Evolutionary conservation across 108 stramenopile species (phyloP), one percentile per base, ranked within the genome.

Genomic region (Cyclotella atomus): DNA sequence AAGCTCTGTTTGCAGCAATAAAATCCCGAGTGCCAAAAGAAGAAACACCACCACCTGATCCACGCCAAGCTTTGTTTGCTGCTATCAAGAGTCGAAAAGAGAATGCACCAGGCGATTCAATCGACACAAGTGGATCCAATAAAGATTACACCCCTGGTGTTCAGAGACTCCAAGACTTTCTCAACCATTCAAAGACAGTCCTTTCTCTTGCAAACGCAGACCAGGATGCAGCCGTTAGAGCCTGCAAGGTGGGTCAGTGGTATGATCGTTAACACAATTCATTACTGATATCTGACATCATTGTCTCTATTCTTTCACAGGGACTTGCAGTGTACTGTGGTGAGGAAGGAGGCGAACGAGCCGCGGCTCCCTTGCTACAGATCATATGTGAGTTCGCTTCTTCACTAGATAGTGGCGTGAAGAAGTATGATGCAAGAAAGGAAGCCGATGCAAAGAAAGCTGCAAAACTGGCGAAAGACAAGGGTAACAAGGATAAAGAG

Each of bases 291-390:
- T 45, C 43, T 53, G 2, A 45, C 44, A 8, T 47, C 1, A 3
- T 19, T 9, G 10, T 41, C 9, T 41, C 50, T 52, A 5, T 15
- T 38, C 35, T 5, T 29, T 55, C 38, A 27, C 23, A 85, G 81
- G 88, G 86, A 33, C 76, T 93, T 32, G 81, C 90, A 7, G 57
- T 81, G 25, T 93, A 88, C 61, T 92, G 89, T 59, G 91, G 94
- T 46, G 94, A 95, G 65, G 61, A 77, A 27, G 87, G 90, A n/a
- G 87, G 89, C n/a, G 89, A 90, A 60, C 59, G 73, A 68, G 67
- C 82, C 0, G 76, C 90, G 14, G 47, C 79, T 0, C 69, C 76
- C 1, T 46, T 95, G 21, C 73, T 95, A 52, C 82, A 83, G 75
- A 85, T 95, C 67, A 67, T 95, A 28, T 77, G 84, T 36, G 66